phyloP scores from a whole-genome alignment of 192 early-diverging fungal genomes.

The Backusella psychrophila region DNA sequence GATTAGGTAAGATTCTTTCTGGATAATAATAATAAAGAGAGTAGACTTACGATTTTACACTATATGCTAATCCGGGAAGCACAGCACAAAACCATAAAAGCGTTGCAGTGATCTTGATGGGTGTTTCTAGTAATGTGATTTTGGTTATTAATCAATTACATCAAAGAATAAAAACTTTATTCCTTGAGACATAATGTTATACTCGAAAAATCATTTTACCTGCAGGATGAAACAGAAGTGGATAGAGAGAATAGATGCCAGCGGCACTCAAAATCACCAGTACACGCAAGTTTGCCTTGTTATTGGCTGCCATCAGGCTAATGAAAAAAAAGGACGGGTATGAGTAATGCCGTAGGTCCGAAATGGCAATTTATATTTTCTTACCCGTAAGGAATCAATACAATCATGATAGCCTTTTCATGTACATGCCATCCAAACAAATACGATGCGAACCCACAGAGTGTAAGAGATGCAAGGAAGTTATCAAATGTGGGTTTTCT shows the following conservation, averaged over 20 bases:
- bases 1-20: constrained; percentile 8
- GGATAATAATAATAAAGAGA: background rate
- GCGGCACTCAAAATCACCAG: constrained; percentile 62
- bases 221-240: constrained; percentile 62
- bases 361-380: background rate
- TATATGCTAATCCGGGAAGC: constrained; percentile 15
- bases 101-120: constrained; percentile 31
- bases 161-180: background rate
- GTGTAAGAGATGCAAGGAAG: constrained; percentile 72
- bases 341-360: background rate
- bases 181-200: background rate
- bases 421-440: constrained; percentile 99
- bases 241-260: constrained; percentile 68
- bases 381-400: constrained; percentile 67
- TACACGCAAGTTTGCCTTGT: constrained; percentile 45
- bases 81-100: constrained; percentile 31
- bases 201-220: constrained; percentile 40
- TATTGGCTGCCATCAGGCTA: constrained; percentile 52
- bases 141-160: background rate
- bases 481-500: constrained; percentile 46
- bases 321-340: constrained; percentile 7
- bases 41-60: constrained; percentile 24
- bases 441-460: constrained; percentile 86
- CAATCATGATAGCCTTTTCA: constrained; percentile 91
- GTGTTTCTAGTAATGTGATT: constrained; percentile 25